Conservation (phyloP, 768 basidiomycete species). For the Pulveroboletus sp. region DNA sequence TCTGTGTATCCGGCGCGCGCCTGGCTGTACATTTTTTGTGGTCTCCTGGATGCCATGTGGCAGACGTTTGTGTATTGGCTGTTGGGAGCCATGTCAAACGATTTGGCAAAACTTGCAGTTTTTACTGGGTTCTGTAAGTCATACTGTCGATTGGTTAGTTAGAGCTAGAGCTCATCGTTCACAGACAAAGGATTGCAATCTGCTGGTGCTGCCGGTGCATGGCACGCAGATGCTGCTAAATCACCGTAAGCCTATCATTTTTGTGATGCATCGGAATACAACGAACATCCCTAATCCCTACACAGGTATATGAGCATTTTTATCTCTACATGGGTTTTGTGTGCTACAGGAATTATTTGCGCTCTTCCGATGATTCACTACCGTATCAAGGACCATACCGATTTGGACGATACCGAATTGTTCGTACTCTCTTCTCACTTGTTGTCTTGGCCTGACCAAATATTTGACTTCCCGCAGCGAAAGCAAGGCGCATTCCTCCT, state of each 20-base stretch:
- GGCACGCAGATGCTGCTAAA: conserved; percentile 64
- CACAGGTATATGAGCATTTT: conserved; percentile 65
- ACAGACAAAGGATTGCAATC: conserved; percentile 74
- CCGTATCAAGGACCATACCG: conserved; percentile 62
- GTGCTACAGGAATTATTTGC: conserved; percentile 60
- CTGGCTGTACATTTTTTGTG: conserved; percentile 69
- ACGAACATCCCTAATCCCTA: not conserved
- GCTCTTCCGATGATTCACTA: conserved; percentile 74
- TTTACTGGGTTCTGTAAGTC: conserved; percentile 79
- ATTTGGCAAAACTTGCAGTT: conserved; percentile 74
- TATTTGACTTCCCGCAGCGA: conserved; percentile 11
- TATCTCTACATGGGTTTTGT: conserved; percentile 70
- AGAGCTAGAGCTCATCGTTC: conserved; percentile 2
- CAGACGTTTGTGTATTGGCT: conserved; percentile 82
- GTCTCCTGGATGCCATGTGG: conserved; percentile 81
- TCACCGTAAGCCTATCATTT: conserved; percentile 50
- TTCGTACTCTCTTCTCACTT: conserved; percentile 23
- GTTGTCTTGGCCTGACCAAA: conserved; percentile 1
- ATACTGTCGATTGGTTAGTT: not conserved
- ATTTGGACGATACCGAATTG: conserved; percentile 51
- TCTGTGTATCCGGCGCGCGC: conserved; percentile 51
- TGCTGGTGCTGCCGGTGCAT: conserved; percentile 70
- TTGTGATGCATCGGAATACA: not conserved
- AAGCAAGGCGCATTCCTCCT: not conserved
- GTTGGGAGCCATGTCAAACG: conserved; percentile 85